Conservation (phyloP, 2,329 filamentous ascomycete genomes). For the Arthrobotrys entomopaga region DNA sequence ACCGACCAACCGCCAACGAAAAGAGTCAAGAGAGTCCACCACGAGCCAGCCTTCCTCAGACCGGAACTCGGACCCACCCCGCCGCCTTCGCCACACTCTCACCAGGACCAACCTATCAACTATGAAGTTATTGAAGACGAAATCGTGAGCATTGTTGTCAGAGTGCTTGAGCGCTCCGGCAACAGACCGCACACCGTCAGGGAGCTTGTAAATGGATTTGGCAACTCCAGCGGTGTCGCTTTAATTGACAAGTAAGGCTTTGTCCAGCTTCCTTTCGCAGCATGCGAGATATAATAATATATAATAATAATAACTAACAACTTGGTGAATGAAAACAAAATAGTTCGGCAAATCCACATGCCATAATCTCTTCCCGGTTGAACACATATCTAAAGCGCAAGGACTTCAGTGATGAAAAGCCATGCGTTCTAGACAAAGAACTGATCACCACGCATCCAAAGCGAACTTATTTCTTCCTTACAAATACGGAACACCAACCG, state of each 20-base stretch:
- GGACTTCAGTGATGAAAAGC: conserved; percentile 78
- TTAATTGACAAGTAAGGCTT: conserved; percentile 85
- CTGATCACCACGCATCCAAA: conserved; percentile 91
- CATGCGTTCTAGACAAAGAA: conserved; percentile 91
- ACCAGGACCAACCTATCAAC: conserved; percentile 68
- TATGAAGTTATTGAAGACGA: conserved; percentile 89
- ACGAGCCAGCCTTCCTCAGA: conserved; percentile 60
- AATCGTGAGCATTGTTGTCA: conserved; percentile 89
- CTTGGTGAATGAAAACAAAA: conserved; percentile 58
- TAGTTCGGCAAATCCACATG: conserved; percentile 94
- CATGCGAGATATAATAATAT: too few species aligned
- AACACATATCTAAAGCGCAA: conserved; percentile 85
- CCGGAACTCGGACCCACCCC: conserved; percentile 73
- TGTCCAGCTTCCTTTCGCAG: conserved; percentile 53
- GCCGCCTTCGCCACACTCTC: conserved; percentile 74
- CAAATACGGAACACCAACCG: conserved; percentile 83
- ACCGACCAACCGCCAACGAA: conserved; percentile 69
- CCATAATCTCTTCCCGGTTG: conserved; percentile 92
- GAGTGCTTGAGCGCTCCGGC: conserved; percentile 85
- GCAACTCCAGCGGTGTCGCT: conserved; percentile 47
- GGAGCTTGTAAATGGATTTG: conserved; percentile 73
- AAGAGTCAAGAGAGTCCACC: conserved; percentile 63
- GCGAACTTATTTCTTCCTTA: conserved; percentile 95
- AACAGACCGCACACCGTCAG: conserved; percentile 96
- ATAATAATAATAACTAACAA: conserved; percentile 29